Evolutionary conservation across 2,329 filamentous ascomycete species (phyloP), one percentile per base, ranked within the genome.

Genomic region (Talaromyces sp.): DNA sequence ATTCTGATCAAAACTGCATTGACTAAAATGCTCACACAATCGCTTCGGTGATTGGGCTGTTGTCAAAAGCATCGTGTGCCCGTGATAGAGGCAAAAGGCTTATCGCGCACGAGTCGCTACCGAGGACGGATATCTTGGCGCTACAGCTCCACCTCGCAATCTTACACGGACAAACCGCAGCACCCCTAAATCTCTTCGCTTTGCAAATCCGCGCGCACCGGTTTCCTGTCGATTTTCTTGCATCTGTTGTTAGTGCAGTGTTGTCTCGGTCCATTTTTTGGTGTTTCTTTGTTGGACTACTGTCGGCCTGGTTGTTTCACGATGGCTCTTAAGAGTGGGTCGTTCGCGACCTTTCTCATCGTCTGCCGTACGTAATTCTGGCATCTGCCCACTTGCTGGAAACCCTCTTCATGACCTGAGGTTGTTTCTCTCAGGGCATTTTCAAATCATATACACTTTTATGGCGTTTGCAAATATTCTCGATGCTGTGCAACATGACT

Each of bases 291-390:
- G 24, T 29, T 52, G 14, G 49, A 24, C 19, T 26, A 14, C 27
- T 3, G 27, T n/a, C 26, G 14, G n/a, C 4, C 49, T 17, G 13
- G 49, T 29, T 52, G 49, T 52, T 19, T 50, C 35, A n/a, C 58
- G 21, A 78, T 77, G 75, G 71, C 73, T 51, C 69, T 75, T 61
- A 69, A 69, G 61, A 73, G 68, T 55, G 80, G 81, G 70, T 91
- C 91, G 55, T 99, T 99, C 75, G 92, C 93, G 77, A 97, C 95
- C 53, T 97, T 96, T 74, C 88, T 99, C 77, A 97, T 99, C 73
- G 88, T 98, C 67, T 93, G 91, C 66, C 92, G 93, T 97, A 84
- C 74, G 91, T 86, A 56, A 46, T 60, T 38, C 65, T 58, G 17
- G 49, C 53, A 11, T 53, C 41, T 52, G 27, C 24, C 50, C 21